These are phyloP conservation scores for Salisapilia sapeloensis DNA, from an alignment of 352 stramenopile genomes.

Conservation along the genomic window DNA sequence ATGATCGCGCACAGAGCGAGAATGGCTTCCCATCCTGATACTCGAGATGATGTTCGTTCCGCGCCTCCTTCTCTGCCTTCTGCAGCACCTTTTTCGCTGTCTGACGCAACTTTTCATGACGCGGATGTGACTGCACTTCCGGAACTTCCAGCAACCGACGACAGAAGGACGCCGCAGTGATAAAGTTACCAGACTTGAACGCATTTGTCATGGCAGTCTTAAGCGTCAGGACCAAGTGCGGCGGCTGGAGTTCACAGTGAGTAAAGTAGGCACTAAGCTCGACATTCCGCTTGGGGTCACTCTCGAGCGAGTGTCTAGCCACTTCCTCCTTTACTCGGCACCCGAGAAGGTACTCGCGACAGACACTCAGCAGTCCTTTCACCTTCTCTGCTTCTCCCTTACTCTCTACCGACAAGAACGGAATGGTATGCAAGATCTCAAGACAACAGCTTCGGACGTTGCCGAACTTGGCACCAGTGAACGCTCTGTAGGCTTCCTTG, in stretches of 20 bases:
- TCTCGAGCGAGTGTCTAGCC: slow-evolving; percentile 42
- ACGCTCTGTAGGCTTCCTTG: slow-evolving; percentile 91
- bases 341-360: slow-evolving; percentile 95
- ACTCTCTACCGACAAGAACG: slow-evolving; percentile 88
- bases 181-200: slow-evolving; percentile 99
- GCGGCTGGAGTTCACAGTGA: slow-evolving; percentile 96
- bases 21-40: slow-evolving; percentile 97
- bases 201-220: slow-evolving; percentile 98
- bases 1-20: slow-evolving; percentile 85
- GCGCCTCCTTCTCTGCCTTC: slow-evolving; percentile 96
- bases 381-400: slow-evolving; percentile 86
- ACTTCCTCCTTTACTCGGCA: slow-evolving; percentile 91
- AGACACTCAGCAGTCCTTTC: slow-evolving; percentile 92
- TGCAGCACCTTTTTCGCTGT: slow-evolving; percentile 96
- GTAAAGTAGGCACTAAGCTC: slow-evolving; percentile 99
- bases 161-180: slow-evolving; percentile 97
- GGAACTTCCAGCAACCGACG: slow-evolving; percentile 95
- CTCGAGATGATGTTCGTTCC: slow-evolving; percentile 95
- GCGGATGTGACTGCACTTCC: slow-evolving; percentile 82
- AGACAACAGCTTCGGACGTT: slow-evolving; percentile 89
- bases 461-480: slow-evolving; percentile 96
- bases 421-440: slow-evolving; percentile 89
- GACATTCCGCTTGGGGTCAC: slow-evolving; percentile 82
- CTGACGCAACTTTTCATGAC: slow-evolving; percentile 88
- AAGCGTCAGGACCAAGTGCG: slow-evolving; percentile 95